Base-by-base conservation (phyloP, 345 rosid genomes). In the Brassica incana region DNA sequence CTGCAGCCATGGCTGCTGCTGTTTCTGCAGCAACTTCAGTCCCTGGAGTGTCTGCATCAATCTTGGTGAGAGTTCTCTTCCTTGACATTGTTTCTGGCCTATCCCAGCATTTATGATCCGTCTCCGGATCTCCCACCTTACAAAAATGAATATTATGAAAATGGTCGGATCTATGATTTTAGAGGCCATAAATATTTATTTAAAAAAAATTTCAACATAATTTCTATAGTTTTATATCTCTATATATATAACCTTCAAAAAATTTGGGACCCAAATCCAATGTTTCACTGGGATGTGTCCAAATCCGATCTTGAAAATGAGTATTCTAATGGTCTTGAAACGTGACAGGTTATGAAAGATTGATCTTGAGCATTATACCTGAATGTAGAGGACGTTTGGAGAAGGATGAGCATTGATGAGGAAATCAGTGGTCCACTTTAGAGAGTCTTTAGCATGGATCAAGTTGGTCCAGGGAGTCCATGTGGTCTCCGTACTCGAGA, bases 11-110 rank as follows among this genome's bases (percentile, higher is more conserved):
- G 2, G 97, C 98, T 50, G 97, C 97, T 0, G 98, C 95, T 29
- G 97, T 90, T 81, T 94, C 97, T 3, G 98, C 95, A 0, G 92
- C 97, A 65, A 92, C 97, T 11, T 92, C 98, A n/a, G 92, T 80
- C 64, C 98, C 97, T 3, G 93, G 97, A 67, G 61, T 82, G 8
- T 93, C 61, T n/a, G 81, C 56, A 67, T 92, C 91, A 61, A 91
- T 84, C 69, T 90, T 91, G n/a, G 81, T 70, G 0, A 90, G 78
- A 18, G 93, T 93, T 74, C 98, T 85, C 77, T 87, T 83, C 81
- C 81, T 90, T 0, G 85, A 77, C 96, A 91, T 93, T 9, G 73
- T 79, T 70, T 95, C 99, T 5, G 99, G 99, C 66, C 96, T 93
- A 36, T 93, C 90, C 99, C 99, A 95, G 74, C 99, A 95, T 43